Conservation (phyloP, 2,329 filamentous ascomycete species). For the Pseudogymnoascus sp. region DNA sequence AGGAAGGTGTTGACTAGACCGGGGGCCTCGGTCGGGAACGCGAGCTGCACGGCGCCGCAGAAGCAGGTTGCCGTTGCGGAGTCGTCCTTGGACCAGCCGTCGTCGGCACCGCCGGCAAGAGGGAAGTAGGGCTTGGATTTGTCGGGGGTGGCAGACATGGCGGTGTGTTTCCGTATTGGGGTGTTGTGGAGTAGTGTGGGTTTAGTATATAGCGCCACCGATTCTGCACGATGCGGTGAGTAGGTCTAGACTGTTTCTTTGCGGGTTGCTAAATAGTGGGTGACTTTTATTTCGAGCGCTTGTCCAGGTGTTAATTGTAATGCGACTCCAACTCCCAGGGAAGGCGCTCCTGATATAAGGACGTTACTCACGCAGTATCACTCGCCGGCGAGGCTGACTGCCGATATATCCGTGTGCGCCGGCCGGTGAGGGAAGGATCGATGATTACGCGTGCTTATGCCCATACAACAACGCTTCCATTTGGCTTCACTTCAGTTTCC, state of each 20-base stretch:
- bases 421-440: not conserved
- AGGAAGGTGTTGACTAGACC: conserved; percentile 43
- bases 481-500: not conserved
- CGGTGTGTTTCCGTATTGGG: not conserved
- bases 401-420: not conserved
- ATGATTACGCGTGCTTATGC: not conserved
- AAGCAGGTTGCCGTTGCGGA: conserved; percentile 51
- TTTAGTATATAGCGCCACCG: not conserved
- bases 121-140: conserved; percentile 32
- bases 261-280: not conserved
- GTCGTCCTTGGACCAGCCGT: conserved; percentile 38
- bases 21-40: conserved; percentile 39
- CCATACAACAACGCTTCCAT: not conserved
- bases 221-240: not conserved
- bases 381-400: not conserved
- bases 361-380: not conserved
- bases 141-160: conserved; percentile 16
- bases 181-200: not conserved
- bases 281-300: not conserved
- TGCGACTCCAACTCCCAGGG: not conserved
- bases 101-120: conserved; percentile 29
- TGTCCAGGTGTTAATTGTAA: not conserved
- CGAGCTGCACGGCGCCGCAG: conserved; percentile 47
- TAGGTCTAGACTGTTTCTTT: not conserved
- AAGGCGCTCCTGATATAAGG: not conserved